Evolutionary conservation across 2,329 filamentous ascomycete species (phyloP).

Genomic region (Ilyonectria mors-panacis): DNA sequence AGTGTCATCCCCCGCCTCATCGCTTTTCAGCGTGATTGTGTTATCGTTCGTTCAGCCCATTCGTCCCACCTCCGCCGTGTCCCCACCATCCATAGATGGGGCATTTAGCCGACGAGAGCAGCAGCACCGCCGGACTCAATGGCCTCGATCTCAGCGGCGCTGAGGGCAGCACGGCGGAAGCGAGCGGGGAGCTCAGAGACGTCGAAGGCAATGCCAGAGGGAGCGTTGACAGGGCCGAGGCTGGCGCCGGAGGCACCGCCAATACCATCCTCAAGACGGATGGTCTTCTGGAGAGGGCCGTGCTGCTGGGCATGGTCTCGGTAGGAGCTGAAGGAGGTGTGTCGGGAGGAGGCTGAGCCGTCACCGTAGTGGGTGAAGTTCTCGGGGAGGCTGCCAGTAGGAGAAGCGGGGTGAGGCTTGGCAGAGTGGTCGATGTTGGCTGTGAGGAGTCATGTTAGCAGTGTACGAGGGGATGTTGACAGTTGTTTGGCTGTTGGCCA

Average conservation of each 20-base stretch:
- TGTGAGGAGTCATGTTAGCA: conserved; percentile 54
- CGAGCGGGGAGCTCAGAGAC: conserved; percentile 87
- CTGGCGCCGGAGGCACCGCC: conserved; percentile 77
- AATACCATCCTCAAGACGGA: conserved; percentile 60
- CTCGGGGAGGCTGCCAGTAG: conserved; percentile 73
- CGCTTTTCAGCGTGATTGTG: conserved; percentile 35
- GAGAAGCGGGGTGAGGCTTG: conserved; percentile 80
- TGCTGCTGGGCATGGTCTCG: conserved; percentile 84
- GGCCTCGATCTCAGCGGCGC: conserved; percentile 90
- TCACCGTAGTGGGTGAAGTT: conserved; percentile 59
- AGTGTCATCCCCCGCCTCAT: conserved; percentile 31
- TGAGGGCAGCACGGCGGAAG: conserved; percentile 84
- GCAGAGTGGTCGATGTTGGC: conserved; percentile 81
- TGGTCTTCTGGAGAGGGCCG: conserved; percentile 77
- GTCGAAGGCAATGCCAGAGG: conserved; percentile 87
- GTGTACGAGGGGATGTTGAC: conserved; percentile 3
- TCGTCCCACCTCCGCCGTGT: conserved; percentile 41
- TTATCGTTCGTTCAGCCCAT: conserved; percentile 40
- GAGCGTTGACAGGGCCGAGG: conserved; percentile 80
- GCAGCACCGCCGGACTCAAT: conserved; percentile 92
- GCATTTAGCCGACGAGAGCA: conserved; percentile 62
- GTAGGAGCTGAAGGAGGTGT: conserved; percentile 81
- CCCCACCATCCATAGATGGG: conserved; percentile 33
- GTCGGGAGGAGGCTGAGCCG: conserved; percentile 56
- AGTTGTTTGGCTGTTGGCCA: conserved; percentile 7